Evolutionary conservation across 1,284 basidiomycete genomes (phyloP).

Genomic region (Phellopilus nigrolimitatus): DNA sequence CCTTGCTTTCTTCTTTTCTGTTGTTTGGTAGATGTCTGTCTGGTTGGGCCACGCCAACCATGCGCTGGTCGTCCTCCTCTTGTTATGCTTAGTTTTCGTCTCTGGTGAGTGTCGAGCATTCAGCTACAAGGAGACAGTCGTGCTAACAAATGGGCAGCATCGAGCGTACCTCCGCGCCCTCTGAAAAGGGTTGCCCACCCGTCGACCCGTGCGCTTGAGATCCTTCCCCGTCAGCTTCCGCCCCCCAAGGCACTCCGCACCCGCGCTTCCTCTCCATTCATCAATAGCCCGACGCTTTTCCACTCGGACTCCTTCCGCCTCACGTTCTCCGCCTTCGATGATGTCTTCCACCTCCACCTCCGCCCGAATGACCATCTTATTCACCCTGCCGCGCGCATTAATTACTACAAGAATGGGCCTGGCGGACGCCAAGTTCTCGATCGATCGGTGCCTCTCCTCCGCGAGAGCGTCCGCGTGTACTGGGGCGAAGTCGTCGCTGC

Average conservation of each 20-base stretch:
- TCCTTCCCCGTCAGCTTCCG: slow-evolving; percentile 49
- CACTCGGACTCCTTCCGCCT: slow-evolving; percentile 64
- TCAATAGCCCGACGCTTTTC: slow-evolving; percentile 41
- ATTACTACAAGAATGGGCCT: slow-evolving; percentile 48
- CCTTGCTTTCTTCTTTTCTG: not conserved
- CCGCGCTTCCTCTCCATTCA: slow-evolving; percentile 31
- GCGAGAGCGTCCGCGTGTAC: slow-evolving; percentile 57
- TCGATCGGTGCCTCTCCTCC: slow-evolving; percentile 47
- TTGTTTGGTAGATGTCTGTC: not conserved
- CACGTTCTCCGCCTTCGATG: slow-evolving; percentile 56
- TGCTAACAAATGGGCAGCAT: slow-evolving; percentile 32
- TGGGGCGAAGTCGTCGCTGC: slow-evolving; percentile 63
- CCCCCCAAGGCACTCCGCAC: slow-evolving; percentile 31
- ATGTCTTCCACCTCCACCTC: slow-evolving; percentile 63
- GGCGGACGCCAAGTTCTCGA: slow-evolving; percentile 40
- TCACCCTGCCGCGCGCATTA: slow-evolving; percentile 70
- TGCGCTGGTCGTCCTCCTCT: not conserved
- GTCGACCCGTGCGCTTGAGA: slow-evolving; percentile 55
- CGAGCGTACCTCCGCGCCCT: slow-evolving; percentile 48
- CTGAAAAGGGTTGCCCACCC: slow-evolving; percentile 56
- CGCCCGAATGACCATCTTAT: slow-evolving; percentile 72
- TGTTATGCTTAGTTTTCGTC: not conserved
- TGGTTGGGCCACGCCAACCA: not conserved
- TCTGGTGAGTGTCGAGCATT: not conserved
- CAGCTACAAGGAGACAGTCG: not conserved